phyloP scores from a whole-genome alignment of 768 basidiomycete genomes.

The Serendipita sp. region DNA sequence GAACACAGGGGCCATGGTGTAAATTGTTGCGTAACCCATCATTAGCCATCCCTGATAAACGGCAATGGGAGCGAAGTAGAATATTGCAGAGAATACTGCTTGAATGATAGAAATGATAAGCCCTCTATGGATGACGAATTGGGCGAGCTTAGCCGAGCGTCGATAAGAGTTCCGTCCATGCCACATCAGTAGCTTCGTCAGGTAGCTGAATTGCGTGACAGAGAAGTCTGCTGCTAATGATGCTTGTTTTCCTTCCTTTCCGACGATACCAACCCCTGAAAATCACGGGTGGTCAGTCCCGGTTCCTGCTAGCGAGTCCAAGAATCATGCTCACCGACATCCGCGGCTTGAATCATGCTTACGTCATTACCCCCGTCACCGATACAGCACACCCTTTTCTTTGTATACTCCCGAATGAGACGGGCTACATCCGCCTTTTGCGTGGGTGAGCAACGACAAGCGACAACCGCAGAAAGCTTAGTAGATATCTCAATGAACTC shows the following conservation, averaged over 20 bases:
- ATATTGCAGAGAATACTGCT: constrained; percentile 86
- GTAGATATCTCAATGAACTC: constrained; percentile 96
- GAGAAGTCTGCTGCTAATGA: constrained; percentile 98
- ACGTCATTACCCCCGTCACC: constrained; percentile 99
- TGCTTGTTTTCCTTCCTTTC: constrained; percentile 97
- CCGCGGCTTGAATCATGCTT: constrained; percentile 98
- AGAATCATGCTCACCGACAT: constrained; percentile 54
- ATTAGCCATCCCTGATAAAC: constrained; percentile 97
- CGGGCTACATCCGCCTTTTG: constrained; percentile 97
- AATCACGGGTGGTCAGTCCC: not conserved
- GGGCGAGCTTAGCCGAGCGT: constrained; percentile 90
- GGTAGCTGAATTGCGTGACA: constrained; percentile 87
- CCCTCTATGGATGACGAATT: constrained; percentile 96
- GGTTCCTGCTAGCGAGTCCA: not conserved
- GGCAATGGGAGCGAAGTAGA: constrained; percentile 90
- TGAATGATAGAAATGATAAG: constrained; percentile 97
- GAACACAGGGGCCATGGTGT: constrained; percentile 98
- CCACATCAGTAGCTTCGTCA: constrained; percentile 95
- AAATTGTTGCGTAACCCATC: constrained; percentile 89
- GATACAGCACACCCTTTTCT: constrained; percentile 94
- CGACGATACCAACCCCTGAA: constrained; percentile 70
- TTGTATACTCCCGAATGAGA: constrained; percentile 75
- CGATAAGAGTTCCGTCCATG: constrained; percentile 98
- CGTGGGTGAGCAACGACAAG: constrained; percentile 94
- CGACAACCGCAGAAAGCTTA: constrained; percentile 89